Conservation (phyloP, 75 land plant genomes). For the Gnetum montanum region DNA sequence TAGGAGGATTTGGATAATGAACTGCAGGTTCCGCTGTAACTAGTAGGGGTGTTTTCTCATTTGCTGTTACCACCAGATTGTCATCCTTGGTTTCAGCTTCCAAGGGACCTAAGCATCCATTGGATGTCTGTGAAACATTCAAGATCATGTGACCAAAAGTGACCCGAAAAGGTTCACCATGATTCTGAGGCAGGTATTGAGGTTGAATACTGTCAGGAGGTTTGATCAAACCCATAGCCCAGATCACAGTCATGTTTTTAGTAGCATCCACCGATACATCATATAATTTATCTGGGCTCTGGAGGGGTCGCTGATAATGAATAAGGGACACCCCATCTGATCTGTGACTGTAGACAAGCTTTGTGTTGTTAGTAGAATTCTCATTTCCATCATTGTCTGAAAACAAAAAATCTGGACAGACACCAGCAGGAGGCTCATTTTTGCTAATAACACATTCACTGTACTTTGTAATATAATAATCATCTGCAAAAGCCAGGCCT, state of each 20-base stretch:
- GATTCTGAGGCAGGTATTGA: conserved; percentile 80
- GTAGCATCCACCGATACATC: conserved; percentile 54
- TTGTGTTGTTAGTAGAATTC: conserved; percentile 47
- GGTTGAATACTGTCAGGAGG: conserved; percentile 71
- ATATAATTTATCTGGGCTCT: conserved; percentile 45
- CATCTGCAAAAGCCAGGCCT: conserved; percentile 71
- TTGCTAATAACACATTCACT: conserved; percentile 65
- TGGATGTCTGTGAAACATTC: conserved; percentile 39
- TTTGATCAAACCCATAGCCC: conserved; percentile 81
- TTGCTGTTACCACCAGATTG: conserved; percentile 67
- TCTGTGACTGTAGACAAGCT: conserved; percentile 76
- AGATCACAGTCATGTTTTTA: conserved; percentile 67
- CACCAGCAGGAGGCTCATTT: conserved; percentile 59
- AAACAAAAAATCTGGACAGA: conserved; percentile 84
- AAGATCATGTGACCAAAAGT: conserved; percentile 52
- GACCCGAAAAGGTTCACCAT: conserved; percentile 39
- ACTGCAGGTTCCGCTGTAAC: conserved; percentile 54
- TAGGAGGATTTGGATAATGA: conserved; percentile 92
- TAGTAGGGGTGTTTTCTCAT: conserved; percentile 60
- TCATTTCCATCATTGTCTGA: conserved; percentile 29
- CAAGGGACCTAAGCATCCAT: conserved; percentile 86
- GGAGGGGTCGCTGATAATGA: conserved; percentile 50
- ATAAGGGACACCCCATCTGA: conserved; percentile 85
- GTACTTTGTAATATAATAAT: conserved; percentile 68
- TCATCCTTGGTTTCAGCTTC: conserved; percentile 63